phyloP scores from a whole-genome alignment of 441 rosid species.

The Adansonia madagascariensis region DNA sequence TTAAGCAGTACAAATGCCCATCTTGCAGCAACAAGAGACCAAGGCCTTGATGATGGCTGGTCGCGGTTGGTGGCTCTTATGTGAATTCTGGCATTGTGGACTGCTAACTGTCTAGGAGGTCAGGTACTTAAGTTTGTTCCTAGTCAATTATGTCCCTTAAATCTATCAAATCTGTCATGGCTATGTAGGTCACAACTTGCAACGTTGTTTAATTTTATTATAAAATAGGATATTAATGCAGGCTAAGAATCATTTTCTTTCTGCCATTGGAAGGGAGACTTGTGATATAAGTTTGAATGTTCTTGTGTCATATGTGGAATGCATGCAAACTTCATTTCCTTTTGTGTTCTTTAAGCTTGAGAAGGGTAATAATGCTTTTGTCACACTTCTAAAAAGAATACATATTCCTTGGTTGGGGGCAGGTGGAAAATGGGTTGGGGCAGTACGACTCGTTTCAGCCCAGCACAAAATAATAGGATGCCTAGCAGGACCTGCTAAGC shows the following conservation, averaged over 20 bases:
- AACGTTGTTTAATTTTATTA: constrained; percentile 31
- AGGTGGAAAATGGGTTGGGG: neutral
- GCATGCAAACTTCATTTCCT: constrained; percentile 26
- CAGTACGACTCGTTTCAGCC: neutral
- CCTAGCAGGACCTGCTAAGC: neutral
- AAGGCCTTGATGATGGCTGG: constrained; percentile 39
- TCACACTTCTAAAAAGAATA: neutral
- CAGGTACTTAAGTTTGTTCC: constrained; percentile 50
- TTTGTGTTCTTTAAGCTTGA: neutral
- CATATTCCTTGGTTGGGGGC: neutral
- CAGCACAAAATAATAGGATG: neutral
- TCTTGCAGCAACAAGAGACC: constrained; percentile 70
- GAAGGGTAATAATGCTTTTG: neutral
- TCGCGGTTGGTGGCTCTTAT: neutral
- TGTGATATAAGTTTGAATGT: constrained; percentile 17
- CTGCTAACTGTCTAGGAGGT: constrained; percentile 52
- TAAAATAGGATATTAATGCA: constrained; percentile 41
- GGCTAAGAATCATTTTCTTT: constrained; percentile 30
- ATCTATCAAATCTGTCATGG: constrained; percentile 35
- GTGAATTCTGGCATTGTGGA: constrained; percentile 45
- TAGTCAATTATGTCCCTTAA: constrained; percentile 33
- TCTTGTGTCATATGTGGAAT: constrained; percentile 22
- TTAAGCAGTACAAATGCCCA: constrained; percentile 72
- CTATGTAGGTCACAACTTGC: constrained; percentile 38
- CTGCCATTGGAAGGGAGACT: constrained; percentile 31